Base-by-base conservation (phyloP, 495 filamentous ascomycete species). In the Aspergillus biplanus region DNA sequence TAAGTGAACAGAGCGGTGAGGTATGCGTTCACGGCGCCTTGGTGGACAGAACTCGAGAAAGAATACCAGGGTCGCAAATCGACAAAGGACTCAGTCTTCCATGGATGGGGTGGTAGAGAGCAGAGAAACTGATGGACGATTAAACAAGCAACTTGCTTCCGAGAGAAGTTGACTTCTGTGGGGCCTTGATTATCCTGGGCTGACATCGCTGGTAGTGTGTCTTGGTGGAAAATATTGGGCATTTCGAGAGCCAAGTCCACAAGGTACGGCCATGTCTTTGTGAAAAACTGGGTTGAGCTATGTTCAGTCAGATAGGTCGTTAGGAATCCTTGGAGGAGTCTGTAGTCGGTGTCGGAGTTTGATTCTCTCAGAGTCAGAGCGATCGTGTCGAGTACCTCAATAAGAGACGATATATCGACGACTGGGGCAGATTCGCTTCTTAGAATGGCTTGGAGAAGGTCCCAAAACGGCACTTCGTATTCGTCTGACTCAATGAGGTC, bases 1-100 rank as follows among this genome's bases (percentile, higher is more conserved):
- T 55, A 55, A 13, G 52, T 55, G 12, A 55, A 55, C 31, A 55
- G 52, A 16, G 52, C 52, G 5, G 52, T 55, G 32, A 55, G 52
- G 15, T 55, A 55, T 37, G 52, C 52, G 5, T 55, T 35, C 32
- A 55, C 52, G 5, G 52, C 52, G 0, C 32, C 52, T 37, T 8
- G 31, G 12, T 55, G 52, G 52, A 55, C 12, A 35, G 52, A 35
- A 33, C 52, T 55, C 16, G 52, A 35, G 32, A 37, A 4, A 5
- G 52, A 35, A 37, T 55, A 55, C 52, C 52, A 55, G 11, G 52
- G 52, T n/a, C 16, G 52, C 15, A 55, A 15, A 33, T 55, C 52
- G 15, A 55, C 52, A 15, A 55, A 55, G 6, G 52, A 55, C 18
- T 55, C 52, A 4, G 52, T 55, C 11, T 12, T 35, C 52, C 52